These are phyloP conservation scores for Tephrocybe sp. DNA, from an alignment of 768 basidiomycete species.

Conservation along the genomic window DNA sequence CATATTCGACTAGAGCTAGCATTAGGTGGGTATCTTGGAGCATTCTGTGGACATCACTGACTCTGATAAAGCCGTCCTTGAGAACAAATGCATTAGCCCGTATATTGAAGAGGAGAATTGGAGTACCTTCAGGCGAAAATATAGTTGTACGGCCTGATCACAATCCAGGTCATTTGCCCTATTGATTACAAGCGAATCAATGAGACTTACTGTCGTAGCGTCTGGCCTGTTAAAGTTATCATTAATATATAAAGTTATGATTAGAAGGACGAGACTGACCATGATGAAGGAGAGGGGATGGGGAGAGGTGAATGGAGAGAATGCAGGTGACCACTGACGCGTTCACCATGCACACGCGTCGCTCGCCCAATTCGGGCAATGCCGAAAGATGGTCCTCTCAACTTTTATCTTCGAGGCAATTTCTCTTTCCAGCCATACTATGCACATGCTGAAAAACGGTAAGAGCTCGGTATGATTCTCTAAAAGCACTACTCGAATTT, in stretches of 20 bases:
- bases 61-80: conserved; percentile 97
- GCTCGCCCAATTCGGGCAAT: conserved; percentile 33
- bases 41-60: conserved; percentile 36
- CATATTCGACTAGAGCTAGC: conserved; percentile 86
- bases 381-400: conserved; percentile 21
- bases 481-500: too few relatives aligned
- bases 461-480: too few relatives aligned
- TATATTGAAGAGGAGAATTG: conserved; percentile 6
- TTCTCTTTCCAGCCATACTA: background rate
- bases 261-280: conserved; percentile 35
- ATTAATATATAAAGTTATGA: conserved; percentile 2
- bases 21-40: conserved; percentile 5
- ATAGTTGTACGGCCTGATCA: conserved; percentile 88
- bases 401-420: background rate
- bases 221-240: conserved; percentile 60
- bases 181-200: conserved; percentile 4
- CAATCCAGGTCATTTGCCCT: conserved; percentile 21
- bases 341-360: conserved; percentile 46
- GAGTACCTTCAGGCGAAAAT: conserved; percentile 95
- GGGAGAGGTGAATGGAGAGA: conserved; percentile 5
- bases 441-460: too few relatives aligned
- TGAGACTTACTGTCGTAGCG: conserved; percentile 88
- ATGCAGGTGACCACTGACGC: conserved; percentile 39
- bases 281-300: conserved; percentile 38
- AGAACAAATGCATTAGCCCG: conserved; percentile 12